Evolutionary conservation across 192 early-diverging fungal species (phyloP), one percentile per base, ranked within the genome.

Genomic region (Helicostylum pulchrum): DNA sequence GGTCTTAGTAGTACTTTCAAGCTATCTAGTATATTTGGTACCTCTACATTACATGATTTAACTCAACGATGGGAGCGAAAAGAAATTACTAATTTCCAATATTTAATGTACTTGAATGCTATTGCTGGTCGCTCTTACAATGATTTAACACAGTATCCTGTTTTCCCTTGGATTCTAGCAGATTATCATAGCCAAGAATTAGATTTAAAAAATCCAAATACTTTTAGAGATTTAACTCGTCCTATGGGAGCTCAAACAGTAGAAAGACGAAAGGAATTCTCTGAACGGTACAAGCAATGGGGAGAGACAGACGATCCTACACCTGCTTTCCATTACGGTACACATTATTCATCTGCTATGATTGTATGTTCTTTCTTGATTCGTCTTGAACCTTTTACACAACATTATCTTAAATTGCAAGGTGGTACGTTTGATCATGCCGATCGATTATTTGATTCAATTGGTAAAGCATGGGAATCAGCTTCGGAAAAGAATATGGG

Each of bases 71-170:
- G 96, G 96, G 83, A 90, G 64, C 81, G 79, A 31, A 76, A 90
- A 21, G 92, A 95, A 70, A 88, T 98, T 44, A 88, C 88, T 49
- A 98, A 98, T 64, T 98, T 97, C 74, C 94, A 98, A 71, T 98
- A 98, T 56, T 63, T 98, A 57, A 96, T 97, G 92, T 83, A 85
- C 39, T 80, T 98, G 8, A 98, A 98, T 72, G 93, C 93, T 0
- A 71, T 94, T 36, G 90, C 93, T 26, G 95, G 93, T 10, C 75
- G 90, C 19, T 89, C 90, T 3, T 88, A 89, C 66, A 89, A 87
- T 65, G 78, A 98, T 76, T 71, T 98, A 66, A 95, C 94, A 0
- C 96, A 96, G 73, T 98, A 97, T 64, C 96, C 96, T 0, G 93
- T 98, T 12, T 98, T 98, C 62, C 96, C 96, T 6, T 98, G 96